Evolutionary conservation across 805 yeast genomes (phyloP), one percentile per base, ranked within the genome.

Genomic region (Saccharomycopsis sp.): DNA sequence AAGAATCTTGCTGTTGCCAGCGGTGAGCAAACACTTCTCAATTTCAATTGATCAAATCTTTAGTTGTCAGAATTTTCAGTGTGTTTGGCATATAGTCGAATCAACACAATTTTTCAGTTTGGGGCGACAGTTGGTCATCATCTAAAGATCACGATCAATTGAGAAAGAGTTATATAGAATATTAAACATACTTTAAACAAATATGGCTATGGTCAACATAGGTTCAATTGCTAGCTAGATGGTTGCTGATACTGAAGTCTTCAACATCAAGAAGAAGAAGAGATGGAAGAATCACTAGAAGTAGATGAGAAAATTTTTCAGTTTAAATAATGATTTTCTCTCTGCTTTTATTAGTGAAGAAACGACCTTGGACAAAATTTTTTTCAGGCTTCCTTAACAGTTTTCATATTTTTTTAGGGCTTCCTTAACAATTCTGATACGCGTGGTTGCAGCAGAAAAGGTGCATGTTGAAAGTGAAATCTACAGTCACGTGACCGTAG

Each of bases 101-200:
- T 82, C 87, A 83, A 74, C 85, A 82, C 80, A 66, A 79, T 77
- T 54, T 46, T 44, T 82, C 87, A 84, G 87, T 74, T 75, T 82
- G 87, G 87, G 87, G 87, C 87, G 87, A 82, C 87, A 82, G 65
- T 69, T 75, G 50, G 85, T 82, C 87, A 82, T 82, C 87, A 81
- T 65, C 55, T 48, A 23, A 41, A 44, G 21, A 24, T 23, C 16
- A 47, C 23, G 16, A 34, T n/a, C 24, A 53, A 9, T 29, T 34
- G 21, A 48, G 47, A 34, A 20, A 53, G 7, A 21, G 21, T 18
- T 16, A 20, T 50, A 46, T 34, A 52, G 8, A 29, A 41, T 3
- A 50, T 14, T 21, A 29, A 56, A 52, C 23, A 9, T 16, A 37
- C 47, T 23, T 29, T 29, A 29, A 29, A 29, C 5, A 29, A 29